Base-by-base conservation (phyloP, 345 rosid species). In the Clarkia xantiana region DNA sequence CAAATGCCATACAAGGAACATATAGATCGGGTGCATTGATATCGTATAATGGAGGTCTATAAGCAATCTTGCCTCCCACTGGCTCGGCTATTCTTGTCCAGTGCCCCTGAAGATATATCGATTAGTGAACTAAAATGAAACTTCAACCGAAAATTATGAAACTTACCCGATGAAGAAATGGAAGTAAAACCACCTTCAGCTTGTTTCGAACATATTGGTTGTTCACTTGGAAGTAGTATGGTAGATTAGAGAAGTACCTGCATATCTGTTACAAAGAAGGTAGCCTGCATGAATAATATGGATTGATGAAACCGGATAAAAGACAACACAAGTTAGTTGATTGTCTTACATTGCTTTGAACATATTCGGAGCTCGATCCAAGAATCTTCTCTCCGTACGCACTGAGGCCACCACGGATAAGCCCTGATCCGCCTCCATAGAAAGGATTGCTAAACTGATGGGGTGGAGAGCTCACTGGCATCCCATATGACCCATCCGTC, bases 1-100 rank as follows among this genome's bases (percentile, higher is more conserved):
- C 94, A 60, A 89, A 85, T 14, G 95, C 87, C 97, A 89, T 89
- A 67, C 85, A 77, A n/a, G 97, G 95, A 59, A 89, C 77, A 68
- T 89, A 85, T 61, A 87, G 73, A 62, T 84, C 96, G 17, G 94
- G 96, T 45, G 94, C 96, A 72, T 87, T 87, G 15, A 89, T 85
- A 62, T 85, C 97, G 65, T 76, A 80, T n/a, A 89, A 48, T 7
- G 94, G 95, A 6, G 95, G 97, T 51, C 85, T 89, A 66, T 89
- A 89, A 25, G 97, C 82, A 49, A 89, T 90, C 62, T 95, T 78
- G 57, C 94, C 97, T 29, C 97, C 95, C 7, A 85, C 97, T 47
- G 97, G 97, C 67, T 85, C 94, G 18, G 94, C 71, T 51, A 89
- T 84, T 54, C 97, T 73, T 43, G 85, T 76, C 97, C 95, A 85